Conservation (phyloP, 2,329 filamentous ascomycete genomes). For the Fusarium setosum region DNA sequence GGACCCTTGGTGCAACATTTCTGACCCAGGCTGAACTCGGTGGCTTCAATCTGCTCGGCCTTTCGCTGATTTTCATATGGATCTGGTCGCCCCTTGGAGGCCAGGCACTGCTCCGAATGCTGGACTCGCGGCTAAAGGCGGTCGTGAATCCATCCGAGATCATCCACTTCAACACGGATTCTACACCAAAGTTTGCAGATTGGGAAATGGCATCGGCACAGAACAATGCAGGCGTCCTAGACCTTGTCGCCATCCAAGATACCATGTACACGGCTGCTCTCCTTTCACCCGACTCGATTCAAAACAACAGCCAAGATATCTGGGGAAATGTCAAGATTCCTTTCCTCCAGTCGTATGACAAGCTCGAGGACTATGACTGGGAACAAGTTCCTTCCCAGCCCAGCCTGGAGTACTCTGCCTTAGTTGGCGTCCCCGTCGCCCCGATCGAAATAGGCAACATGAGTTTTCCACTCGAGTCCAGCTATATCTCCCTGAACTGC, state of each 20-base stretch:
- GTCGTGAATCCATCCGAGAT: neutral
- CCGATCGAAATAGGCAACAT: neutral
- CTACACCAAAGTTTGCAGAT: neutral
- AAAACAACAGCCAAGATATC: neutral
- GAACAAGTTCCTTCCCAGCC: neutral
- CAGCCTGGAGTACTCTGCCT: neutral
- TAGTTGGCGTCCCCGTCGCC: neutral
- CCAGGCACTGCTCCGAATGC: neutral
- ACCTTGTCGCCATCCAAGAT: neutral
- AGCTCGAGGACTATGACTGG: neutral
- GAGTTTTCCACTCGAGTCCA: neutral
- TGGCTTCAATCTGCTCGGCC: neutral
- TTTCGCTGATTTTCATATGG: neutral
- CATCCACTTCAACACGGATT: neutral
- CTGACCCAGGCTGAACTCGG: neutral
- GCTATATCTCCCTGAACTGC: neutral
- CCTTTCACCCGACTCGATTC: neutral
- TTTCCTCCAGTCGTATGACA: neutral
- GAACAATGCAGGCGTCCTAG: neutral
- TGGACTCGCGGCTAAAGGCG: neutral
- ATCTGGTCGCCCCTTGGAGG: neutral
- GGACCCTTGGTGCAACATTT: neutral
- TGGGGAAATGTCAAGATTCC: neutral
- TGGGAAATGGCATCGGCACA: neutral
- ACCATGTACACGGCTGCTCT: neutral